Conservation (phyloP, 1,284 basidiomycete species). For the Leucocoprinus gongylophorus region DNA sequence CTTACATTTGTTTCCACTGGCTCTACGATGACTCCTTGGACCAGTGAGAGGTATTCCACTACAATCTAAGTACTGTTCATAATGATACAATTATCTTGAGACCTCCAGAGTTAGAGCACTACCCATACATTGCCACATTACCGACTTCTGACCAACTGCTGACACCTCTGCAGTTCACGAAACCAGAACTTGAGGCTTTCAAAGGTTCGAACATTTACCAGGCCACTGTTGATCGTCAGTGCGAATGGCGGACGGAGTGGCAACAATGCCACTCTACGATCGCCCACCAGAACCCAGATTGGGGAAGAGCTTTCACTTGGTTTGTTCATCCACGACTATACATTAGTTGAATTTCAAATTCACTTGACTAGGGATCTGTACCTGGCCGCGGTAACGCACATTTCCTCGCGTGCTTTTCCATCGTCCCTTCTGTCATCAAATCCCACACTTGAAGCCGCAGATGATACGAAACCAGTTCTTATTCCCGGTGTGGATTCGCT, state of each 20-base stretch:
- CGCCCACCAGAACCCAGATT: slow-evolving; percentile 29
- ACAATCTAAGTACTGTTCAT: background rate
- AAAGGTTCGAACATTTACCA: slow-evolving; percentile 73
- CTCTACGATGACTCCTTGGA: slow-evolving; percentile 28
- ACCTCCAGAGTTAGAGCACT: slow-evolving; percentile 36
- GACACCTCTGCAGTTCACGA: slow-evolving; percentile 74
- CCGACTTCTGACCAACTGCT: slow-evolving; percentile 50
- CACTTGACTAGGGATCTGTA: slow-evolving; percentile 54
- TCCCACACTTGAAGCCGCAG: slow-evolving; percentile 32
- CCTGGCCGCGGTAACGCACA: slow-evolving; percentile 62
- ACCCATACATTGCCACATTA: slow-evolving; percentile 61
- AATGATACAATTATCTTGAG: slow-evolving; percentile 9
- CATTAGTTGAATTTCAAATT: background rate
- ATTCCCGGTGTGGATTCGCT: slow-evolving; percentile 81
- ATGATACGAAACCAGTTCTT: slow-evolving; percentile 66
- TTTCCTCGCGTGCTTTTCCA: slow-evolving; percentile 85
- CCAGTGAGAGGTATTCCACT: background rate
- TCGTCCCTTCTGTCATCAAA: slow-evolving; percentile 62
- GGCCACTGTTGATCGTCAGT: slow-evolving; percentile 58
- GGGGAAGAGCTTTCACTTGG: slow-evolving; percentile 61
- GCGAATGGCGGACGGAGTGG: slow-evolving; percentile 58
- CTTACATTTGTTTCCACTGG: slow-evolving; percentile 69
- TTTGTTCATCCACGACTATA: slow-evolving; percentile 29
- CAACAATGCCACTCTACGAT: slow-evolving; percentile 40
- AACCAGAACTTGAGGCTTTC: slow-evolving; percentile 56